Percentiles rank a stretch among this genome's conserved stretches.
phyloP scores from a whole-genome alignment of 1,139 yeast genomes.

The Saccharomyces hybrid region DNA sequence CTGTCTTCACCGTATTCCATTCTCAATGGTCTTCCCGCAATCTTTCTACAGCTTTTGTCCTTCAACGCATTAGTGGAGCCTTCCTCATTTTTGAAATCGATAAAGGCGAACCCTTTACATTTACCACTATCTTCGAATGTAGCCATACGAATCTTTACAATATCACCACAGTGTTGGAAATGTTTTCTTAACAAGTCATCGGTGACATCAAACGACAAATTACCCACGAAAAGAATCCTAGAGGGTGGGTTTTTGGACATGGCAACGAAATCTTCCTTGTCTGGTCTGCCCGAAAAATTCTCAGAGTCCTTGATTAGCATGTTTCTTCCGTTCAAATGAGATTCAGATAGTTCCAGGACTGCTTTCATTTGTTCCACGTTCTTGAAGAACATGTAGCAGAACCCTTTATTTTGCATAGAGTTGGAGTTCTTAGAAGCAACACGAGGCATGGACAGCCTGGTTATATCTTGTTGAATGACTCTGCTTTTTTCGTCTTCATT shows the following conservation, averaged over 20 bases:
- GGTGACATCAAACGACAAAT: constrained; percentile 87
- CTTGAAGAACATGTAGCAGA: constrained; percentile 84
- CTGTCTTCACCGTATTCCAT: constrained; percentile 95
- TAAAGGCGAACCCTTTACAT: constrained; percentile 92
- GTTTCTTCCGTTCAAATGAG: constrained; percentile 71
- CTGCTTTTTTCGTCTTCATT: constrained; percentile 34
- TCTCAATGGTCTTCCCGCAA: constrained; percentile 70
- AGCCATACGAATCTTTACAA: constrained; percentile 80
- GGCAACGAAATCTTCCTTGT: constrained; percentile 40
- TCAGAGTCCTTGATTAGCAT: constrained; percentile 73
- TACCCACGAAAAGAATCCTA: constrained; percentile 84
- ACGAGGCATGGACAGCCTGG: constrained; percentile 55
- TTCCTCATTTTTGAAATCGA: constrained; percentile 72
- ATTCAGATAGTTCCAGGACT: constrained; percentile 63
- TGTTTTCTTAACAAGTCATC: constrained; percentile 69
- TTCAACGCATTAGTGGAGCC: constrained; percentile 80
- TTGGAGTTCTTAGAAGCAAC: constrained; percentile 43
- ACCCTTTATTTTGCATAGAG: constrained; percentile 60
- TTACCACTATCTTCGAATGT: constrained; percentile 93
- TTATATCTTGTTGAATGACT: constrained; percentile 40
- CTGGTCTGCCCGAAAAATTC: constrained; percentile 86
- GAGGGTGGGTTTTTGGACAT: constrained; percentile 76
- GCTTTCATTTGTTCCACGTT: constrained; percentile 53
- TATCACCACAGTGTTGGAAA: constrained; percentile 71
- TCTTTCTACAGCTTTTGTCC: constrained; percentile 57